phyloP scores from a whole-genome alignment of 176 grass and related monocot genomes.

The Triticum urartu region DNA sequence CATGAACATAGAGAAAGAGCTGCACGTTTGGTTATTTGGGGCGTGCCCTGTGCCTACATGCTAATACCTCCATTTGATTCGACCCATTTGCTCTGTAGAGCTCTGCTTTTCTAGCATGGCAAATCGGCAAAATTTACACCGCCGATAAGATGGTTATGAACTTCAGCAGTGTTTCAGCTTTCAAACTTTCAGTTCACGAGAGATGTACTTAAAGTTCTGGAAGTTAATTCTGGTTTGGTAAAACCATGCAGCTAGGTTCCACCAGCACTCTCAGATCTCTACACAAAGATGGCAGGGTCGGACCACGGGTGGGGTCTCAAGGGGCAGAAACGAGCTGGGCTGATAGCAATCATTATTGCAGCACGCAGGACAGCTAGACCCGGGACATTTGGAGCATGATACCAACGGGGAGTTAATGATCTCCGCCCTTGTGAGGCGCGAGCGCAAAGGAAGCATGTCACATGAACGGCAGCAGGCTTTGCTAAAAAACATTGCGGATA shows the following conservation, averaged over 20 bases:
- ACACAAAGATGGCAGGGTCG: constrained; percentile 8
- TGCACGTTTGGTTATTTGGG: not conserved
- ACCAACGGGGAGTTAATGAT: constrained; percentile 38
- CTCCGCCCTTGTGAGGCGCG: constrained; percentile 26
- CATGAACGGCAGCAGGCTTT: constrained; percentile 43
- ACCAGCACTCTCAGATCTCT: constrained; percentile 15
- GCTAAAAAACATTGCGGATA: constrained; percentile 29
- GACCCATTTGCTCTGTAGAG: not conserved
- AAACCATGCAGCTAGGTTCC: constrained; percentile 19
- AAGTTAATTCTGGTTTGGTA: not conserved
- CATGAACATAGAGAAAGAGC: not conserved
- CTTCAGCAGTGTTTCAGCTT: not conserved
- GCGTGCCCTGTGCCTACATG: not conserved
- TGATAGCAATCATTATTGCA: constrained; percentile 50
- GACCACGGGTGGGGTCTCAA: constrained; percentile 29
- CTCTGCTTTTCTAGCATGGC: not conserved
- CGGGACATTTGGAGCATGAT: constrained; percentile 36
- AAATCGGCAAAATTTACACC: not conserved
- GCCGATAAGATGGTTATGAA: not conserved
- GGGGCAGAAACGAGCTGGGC: constrained; percentile 42
- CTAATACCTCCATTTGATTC: not conserved
- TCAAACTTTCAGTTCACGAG: not conserved
- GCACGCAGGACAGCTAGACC: constrained; percentile 45
- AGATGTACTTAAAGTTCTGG: not conserved
- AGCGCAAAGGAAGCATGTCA: constrained; percentile 50